Conservation (phyloP, 2,329 filamentous ascomycete genomes). For the Reticulascus tulasneorum region DNA sequence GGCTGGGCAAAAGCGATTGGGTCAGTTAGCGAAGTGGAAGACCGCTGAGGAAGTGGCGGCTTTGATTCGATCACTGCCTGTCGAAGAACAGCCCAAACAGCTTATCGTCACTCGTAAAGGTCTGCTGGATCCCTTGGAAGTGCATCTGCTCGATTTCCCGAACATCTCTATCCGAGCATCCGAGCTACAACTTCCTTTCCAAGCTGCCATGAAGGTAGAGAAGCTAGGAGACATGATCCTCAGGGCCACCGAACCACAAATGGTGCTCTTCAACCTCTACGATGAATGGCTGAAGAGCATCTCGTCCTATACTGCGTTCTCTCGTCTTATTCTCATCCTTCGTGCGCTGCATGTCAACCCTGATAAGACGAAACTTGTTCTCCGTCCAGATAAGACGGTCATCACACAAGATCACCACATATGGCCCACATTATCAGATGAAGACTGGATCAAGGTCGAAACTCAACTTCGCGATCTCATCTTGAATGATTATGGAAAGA, state of each 20-base stretch:
- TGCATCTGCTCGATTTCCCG: slow-evolving; percentile 95
- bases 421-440: slow-evolving; percentile 90
- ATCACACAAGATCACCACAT: slow-evolving; percentile 99
- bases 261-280: slow-evolving; percentile 98
- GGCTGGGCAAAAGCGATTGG: slow-evolving; percentile 98
- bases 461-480: slow-evolving; percentile 93
- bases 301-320: slow-evolving; percentile 98
- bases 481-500: slow-evolving; percentile 97
- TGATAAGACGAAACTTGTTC: slow-evolving; percentile 94
- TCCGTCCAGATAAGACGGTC: slow-evolving; percentile 94
- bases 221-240: slow-evolving; percentile 99
- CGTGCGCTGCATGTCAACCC: slow-evolving; percentile 95
- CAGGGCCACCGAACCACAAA: slow-evolving; percentile 96
- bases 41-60: slow-evolving; percentile 99
- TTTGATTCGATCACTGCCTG: slow-evolving; percentile 87
- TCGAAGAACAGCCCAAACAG: slow-evolving; percentile 98
- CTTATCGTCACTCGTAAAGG: slow-evolving; percentile 97
- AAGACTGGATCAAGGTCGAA: slow-evolving; percentile 99
- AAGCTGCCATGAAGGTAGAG: slow-evolving; percentile 99
- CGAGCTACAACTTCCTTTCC: slow-evolving; percentile 95
- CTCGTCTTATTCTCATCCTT: slow-evolving; percentile 86
- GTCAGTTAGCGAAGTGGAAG: slow-evolving; percentile 98
- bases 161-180: slow-evolving; percentile 98
- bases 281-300: slow-evolving; percentile 99
- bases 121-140: slow-evolving; percentile 92